phyloP scores from a whole-genome alignment of 148 eudicot genomes.

The Polygonum maritimum region DNA sequence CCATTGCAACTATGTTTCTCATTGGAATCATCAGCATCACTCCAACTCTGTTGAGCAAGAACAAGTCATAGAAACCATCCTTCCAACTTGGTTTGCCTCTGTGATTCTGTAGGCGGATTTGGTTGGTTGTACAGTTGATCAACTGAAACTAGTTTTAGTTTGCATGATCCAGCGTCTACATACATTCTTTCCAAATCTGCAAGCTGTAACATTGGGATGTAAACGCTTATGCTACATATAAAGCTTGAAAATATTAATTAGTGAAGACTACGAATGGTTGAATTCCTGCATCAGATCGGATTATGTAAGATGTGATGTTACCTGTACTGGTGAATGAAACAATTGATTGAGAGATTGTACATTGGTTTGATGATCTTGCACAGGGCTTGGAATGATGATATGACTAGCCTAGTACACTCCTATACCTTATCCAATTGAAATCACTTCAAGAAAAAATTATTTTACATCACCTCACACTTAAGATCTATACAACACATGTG shows the following conservation, averaged over 20 bases:
- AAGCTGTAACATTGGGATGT: neutral
- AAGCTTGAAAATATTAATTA: neutral
- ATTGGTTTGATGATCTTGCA: neutral
- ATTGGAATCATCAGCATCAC: constrained; percentile 72
- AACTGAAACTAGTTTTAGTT: neutral
- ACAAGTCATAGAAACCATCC: constrained; percentile 18
- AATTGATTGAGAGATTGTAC: neutral
- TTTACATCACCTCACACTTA: no score
- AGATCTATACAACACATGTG: no score
- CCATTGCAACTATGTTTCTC: constrained; percentile 80
- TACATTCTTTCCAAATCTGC: neutral
- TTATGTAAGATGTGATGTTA: neutral
- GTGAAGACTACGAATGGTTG: neutral
- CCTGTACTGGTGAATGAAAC: neutral
- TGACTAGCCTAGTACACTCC: neutral
- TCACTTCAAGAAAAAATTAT: no score
- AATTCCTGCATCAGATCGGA: neutral
- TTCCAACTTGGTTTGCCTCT: neutral
- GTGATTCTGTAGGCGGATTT: neutral
- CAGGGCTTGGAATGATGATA: neutral
- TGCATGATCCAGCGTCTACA: neutral
- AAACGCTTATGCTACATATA: neutral
- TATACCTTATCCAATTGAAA: neutral
- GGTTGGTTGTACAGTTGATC: constrained; percentile 25
- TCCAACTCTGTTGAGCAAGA: constrained; percentile 65